Percentiles rank a stretch among this genome's conserved stretches.
These are phyloP conservation scores for Hylodesmum podocarpum DNA, from an alignment of 306 rosid genomes.

Conservation along the genomic window DNA sequence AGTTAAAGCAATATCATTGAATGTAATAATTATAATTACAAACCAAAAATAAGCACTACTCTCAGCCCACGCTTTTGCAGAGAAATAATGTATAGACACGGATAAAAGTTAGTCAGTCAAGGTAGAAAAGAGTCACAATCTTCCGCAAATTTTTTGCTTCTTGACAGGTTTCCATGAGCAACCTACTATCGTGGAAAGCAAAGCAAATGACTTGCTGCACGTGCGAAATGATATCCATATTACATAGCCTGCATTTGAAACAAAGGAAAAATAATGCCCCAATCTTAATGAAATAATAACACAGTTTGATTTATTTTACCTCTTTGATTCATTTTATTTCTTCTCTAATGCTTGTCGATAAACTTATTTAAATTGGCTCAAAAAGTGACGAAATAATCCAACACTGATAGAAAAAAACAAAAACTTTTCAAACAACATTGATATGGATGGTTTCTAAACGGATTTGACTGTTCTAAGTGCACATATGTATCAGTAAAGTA, in stretches of 20 bases:
- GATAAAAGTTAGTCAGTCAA: constrained; percentile 54
- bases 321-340: background rate
- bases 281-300: constrained; percentile 9
- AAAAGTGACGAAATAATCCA: constrained; percentile 5
- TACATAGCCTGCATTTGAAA: constrained; percentile 80
- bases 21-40: constrained; percentile 47
- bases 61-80: constrained; percentile 19
- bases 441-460: background rate
- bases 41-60: constrained; percentile 35
- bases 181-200: constrained; percentile 93
- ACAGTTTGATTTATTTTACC: background rate
- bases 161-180: constrained; percentile 99
- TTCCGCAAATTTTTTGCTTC: constrained; percentile 93
- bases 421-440: background rate
- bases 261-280: constrained; percentile 23
- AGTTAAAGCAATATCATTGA: constrained; percentile 25
- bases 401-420: background rate
- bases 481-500: background rate
- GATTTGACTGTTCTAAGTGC: background rate
- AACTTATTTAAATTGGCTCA: background rate
- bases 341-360: background rate
- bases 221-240: constrained; percentile 93
- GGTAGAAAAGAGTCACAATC: constrained; percentile 95
- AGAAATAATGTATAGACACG: constrained; percentile 47
- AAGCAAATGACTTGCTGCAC: constrained; percentile 99